Percentiles rank a stretch among this genome's conserved stretches.
Evolutionary conservation across 257 asterid species (phyloP).

Genomic region (Nicotiana undulata): DNA sequence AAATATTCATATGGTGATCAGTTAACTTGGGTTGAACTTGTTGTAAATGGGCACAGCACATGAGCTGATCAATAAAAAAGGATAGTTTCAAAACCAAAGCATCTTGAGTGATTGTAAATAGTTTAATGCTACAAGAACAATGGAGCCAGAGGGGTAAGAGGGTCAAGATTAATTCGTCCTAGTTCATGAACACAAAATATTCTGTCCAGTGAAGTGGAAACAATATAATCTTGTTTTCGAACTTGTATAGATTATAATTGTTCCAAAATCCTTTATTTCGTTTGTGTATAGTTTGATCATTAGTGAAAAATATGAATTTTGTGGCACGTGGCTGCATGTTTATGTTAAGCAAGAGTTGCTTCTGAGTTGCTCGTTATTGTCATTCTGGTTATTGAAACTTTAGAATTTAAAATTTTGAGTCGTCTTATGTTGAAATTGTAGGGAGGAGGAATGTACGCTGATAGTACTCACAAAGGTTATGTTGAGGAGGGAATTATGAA

Average conservation of each 20-base stretch:
- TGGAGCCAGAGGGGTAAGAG: slow-evolving; percentile 17
- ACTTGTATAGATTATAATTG: neutral
- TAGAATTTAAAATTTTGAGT: no score
- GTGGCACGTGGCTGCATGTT: no score
- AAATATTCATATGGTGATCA: neutral
- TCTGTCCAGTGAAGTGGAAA: slow-evolving; percentile 20
- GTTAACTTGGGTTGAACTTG: neutral
- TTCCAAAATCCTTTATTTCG: neutral
- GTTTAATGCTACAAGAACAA: slow-evolving; percentile 25
- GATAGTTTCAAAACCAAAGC: slow-evolving; percentile 33
- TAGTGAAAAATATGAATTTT: no score
- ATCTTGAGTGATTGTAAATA: slow-evolving; percentile 36
- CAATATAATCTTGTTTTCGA: neutral
- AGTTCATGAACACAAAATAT: slow-evolving; percentile 65
- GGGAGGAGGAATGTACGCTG: no score
- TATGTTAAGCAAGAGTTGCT: no score
- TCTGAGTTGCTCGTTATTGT: no score
- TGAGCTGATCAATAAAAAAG: slow-evolving; percentile 23
- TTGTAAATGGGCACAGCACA: slow-evolving; percentile 31
- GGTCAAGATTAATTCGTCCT: slow-evolving; percentile 51
- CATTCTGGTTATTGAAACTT: no score
- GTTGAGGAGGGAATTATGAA: no score
- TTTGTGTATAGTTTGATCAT: no score
- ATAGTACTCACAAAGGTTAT: no score
- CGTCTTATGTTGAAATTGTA: no score